phyloP scores from a whole-genome alignment of 129 eudicot species.

The Calendula officinalis region DNA sequence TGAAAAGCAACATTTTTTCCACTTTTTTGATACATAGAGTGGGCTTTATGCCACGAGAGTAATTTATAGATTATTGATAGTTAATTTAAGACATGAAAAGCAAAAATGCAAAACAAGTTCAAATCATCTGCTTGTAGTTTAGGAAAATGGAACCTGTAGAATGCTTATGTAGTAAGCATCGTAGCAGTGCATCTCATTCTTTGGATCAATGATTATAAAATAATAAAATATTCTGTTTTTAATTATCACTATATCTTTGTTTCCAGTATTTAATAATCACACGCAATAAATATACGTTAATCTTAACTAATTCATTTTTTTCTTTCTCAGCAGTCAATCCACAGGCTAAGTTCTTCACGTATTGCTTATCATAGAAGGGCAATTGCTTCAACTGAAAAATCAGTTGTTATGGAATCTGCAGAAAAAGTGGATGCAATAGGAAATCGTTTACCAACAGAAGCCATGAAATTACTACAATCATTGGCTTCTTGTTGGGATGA shows the following conservation, averaged over 20 bases:
- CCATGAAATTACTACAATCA: conserved; percentile 41
- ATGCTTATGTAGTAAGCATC: background rate
- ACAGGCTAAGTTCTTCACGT: conserved; percentile 25
- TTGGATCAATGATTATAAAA: background rate
- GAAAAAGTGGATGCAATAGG: conserved; percentile 34
- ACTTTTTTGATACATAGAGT: background rate
- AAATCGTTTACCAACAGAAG: conserved; percentile 50
- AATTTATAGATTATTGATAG: conserved; percentile 7
- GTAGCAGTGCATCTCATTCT: background rate
- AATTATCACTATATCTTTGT: conserved; percentile 1
- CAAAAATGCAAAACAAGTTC: conserved; percentile 7
- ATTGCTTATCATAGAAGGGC: conserved; percentile 14
- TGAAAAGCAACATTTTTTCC: background rate
- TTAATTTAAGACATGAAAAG: conserved; percentile 8
- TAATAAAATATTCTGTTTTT: background rate
- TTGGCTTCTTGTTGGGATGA: conserved; percentile 82
- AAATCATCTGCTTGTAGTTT: background rate
- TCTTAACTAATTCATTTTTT: background rate
- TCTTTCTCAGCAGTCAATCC: conserved; percentile 6
- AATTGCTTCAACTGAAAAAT: conserved; percentile 9
- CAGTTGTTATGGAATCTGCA: conserved; percentile 42
- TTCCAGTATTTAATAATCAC: background rate
- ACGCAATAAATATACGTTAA: background rate
- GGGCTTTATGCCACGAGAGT: background rate
- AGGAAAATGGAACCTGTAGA: background rate